phyloP scores from a whole-genome alignment of 2,329 filamentous ascomycete species.

The Cephalotrichum gorgonifer region DNA sequence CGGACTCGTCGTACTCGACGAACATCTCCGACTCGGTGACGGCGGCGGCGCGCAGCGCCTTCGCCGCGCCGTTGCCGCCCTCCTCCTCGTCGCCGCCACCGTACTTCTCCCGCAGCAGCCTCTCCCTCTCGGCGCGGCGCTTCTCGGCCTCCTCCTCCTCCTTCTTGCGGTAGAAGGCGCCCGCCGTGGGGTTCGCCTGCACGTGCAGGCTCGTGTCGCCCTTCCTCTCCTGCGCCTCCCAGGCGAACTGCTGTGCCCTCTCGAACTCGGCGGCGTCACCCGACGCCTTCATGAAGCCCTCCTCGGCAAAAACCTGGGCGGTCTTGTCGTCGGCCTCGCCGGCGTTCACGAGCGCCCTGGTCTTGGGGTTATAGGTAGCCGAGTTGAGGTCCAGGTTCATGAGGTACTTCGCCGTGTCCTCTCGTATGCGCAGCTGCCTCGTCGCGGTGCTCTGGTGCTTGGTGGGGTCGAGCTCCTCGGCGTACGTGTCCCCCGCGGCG shows the following conservation, averaged over 20 bases:
- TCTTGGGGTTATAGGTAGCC: constrained; percentile 96
- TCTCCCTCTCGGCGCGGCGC: constrained; percentile 57
- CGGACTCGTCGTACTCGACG: constrained; percentile 88
- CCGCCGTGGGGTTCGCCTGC: constrained; percentile 92
- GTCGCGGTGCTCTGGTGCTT: constrained; percentile 86
- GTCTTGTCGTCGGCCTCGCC: constrained; percentile 76
- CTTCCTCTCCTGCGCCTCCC: constrained; percentile 83
- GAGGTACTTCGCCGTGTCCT: constrained; percentile 95
- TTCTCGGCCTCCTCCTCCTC: constrained; percentile 63
- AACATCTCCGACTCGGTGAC: constrained; percentile 77
- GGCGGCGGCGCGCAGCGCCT: constrained; percentile 35
- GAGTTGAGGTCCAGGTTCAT: constrained; percentile 92
- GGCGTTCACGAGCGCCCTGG: constrained; percentile 77
- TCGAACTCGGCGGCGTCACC: constrained; percentile 93
- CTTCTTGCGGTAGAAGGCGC: constrained; percentile 73
- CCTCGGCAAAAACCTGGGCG: constrained; percentile 77
- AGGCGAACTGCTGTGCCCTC: constrained; percentile 78
- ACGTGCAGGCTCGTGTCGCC: constrained; percentile 76
- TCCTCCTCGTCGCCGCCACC: constrained; percentile 47
- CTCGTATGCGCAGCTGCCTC: constrained; percentile 78
- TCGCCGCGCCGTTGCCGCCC: not conserved
- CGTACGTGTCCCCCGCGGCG: constrained; percentile 58
- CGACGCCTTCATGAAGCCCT: constrained; percentile 79
- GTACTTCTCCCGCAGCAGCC: constrained; percentile 70
- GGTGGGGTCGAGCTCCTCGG: constrained; percentile 94